Evolutionary conservation across 2,329 filamentous ascomycete species (phyloP).

Genomic region (Dactylonectria estremocensis): DNA sequence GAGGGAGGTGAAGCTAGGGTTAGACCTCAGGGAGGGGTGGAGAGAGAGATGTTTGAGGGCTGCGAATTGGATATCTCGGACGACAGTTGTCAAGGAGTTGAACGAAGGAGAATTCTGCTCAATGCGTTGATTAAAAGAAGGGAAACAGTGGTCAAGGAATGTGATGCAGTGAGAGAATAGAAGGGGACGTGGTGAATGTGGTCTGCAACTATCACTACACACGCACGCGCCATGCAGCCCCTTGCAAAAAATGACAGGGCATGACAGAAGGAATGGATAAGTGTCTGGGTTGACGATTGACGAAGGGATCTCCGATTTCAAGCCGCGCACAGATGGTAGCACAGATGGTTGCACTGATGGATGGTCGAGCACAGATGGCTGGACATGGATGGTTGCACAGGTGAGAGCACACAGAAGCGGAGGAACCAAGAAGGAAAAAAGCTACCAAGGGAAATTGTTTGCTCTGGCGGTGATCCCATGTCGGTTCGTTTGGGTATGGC

Average conservation of each 20-base stretch:
- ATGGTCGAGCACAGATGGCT: no score
- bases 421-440: conserved; percentile 9
- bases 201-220: neutral
- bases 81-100: conserved; percentile 13
- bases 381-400: no score
- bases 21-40: neutral
- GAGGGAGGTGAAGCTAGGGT: conserved; percentile 30
- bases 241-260: neutral
- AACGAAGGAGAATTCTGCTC: conserved; percentile 12
- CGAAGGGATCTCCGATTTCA: conserved; percentile 6
- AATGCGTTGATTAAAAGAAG: conserved; percentile 6
- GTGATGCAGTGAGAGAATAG: conserved; percentile 13
- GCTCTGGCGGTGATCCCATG: conserved; percentile 11
- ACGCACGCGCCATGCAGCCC: conserved; percentile 1
- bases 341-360: neutral
- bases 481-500: neutral
- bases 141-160: neutral
- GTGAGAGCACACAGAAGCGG: neutral
- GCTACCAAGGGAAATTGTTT: conserved; percentile 5
- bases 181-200: conserved; percentile 4
- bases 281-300: neutral
- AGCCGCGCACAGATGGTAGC: conserved; percentile 8
- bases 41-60: conserved; percentile 12
- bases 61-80: conserved; percentile 25
- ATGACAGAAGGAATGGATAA: no score